A percentile compares a stretch with the other conserved stretches of the same genome.
Evolutionary conservation across 2,329 filamentous ascomycete genomes (phyloP).

Genomic region (Aspergillus pseudoviridinutans): DNA sequence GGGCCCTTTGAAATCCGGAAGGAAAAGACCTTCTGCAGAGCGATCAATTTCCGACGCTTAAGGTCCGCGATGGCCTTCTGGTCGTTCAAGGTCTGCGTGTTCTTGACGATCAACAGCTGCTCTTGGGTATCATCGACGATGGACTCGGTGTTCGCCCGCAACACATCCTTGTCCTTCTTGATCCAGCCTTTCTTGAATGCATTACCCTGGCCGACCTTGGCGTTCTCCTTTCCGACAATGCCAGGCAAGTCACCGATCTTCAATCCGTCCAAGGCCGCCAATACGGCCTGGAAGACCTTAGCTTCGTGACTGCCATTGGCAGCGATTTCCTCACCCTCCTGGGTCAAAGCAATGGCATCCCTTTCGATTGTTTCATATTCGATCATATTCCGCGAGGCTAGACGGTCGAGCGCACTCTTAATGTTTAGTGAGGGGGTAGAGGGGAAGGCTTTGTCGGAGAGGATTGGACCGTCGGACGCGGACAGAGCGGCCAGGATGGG

Average conservation of each 20-base stretch:
- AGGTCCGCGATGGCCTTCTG: conserved; percentile 74
- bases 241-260: conserved; percentile 67
- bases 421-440: conserved; percentile 62
- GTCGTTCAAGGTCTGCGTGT: conserved; percentile 66
- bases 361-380: conserved; percentile 77
- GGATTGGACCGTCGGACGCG: conserved; percentile 57
- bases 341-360: conserved; percentile 72
- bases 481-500: conserved; percentile 64
- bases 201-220: conserved; percentile 79
- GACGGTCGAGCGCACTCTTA: conserved; percentile 83
- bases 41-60: conserved; percentile 88
- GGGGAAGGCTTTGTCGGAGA: conserved; percentile 68
- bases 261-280: conserved; percentile 70
- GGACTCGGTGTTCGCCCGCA: conserved; percentile 58
- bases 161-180: conserved; percentile 58
- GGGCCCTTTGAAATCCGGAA: conserved; percentile 81
- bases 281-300: conserved; percentile 72
- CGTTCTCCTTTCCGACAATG: conserved; percentile 45
- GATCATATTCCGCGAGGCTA: conserved; percentile 81
- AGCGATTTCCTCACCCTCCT: conserved; percentile 68
- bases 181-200: conserved; percentile 77
- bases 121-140: conserved; percentile 77
- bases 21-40: conserved; percentile 74
- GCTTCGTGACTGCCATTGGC: conserved; percentile 77
- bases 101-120: conserved; percentile 68